Evolutionary conservation across 768 basidiomycete species (phyloP).

Genomic region (Xerocomellus intermedius): DNA sequence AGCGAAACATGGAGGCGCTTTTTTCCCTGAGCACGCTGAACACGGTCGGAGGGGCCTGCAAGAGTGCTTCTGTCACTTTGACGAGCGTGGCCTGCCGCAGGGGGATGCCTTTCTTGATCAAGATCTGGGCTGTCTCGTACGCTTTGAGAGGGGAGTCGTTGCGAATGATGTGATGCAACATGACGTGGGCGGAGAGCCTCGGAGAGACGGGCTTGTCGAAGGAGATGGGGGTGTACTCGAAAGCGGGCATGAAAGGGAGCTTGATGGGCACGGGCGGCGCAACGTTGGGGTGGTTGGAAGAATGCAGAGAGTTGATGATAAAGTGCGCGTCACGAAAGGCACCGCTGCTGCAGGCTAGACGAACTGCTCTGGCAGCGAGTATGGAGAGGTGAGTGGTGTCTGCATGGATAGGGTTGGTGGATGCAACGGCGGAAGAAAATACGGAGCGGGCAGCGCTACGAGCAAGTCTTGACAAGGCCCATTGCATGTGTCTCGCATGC

Average conservation of each 20-base stretch:
- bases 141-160: conserved; percentile 48
- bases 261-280: conserved; percentile 9
- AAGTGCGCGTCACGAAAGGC: conserved; percentile 51
- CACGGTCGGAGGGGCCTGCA: conserved; percentile 25
- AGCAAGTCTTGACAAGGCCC: conserved; percentile 56
- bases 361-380: conserved; percentile 52
- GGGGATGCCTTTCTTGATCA: conserved; percentile 54
- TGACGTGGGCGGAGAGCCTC: conserved; percentile 58
- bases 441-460: conserved; percentile 32
- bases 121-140: conserved; percentile 42
- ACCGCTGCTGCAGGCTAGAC: conserved; percentile 41
- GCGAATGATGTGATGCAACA: conserved; percentile 65
- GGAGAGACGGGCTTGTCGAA: conserved; percentile 54
- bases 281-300: conserved; percentile 30
- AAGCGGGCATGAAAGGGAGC: conserved; percentile 25
- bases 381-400: not conserved
- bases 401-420: not conserved
- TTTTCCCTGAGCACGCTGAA: conserved; percentile 18
- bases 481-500: conserved; percentile 74
- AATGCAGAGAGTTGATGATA: conserved; percentile 57
- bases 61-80: conserved; percentile 29
- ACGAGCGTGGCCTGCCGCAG: conserved; percentile 52
- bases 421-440: conserved; percentile 5
- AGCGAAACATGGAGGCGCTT: conserved; percentile 17
- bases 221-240: conserved; percentile 41